Evolutionary conservation across 345 rosid species (phyloP).

Genomic region (Ceriops tagal): DNA sequence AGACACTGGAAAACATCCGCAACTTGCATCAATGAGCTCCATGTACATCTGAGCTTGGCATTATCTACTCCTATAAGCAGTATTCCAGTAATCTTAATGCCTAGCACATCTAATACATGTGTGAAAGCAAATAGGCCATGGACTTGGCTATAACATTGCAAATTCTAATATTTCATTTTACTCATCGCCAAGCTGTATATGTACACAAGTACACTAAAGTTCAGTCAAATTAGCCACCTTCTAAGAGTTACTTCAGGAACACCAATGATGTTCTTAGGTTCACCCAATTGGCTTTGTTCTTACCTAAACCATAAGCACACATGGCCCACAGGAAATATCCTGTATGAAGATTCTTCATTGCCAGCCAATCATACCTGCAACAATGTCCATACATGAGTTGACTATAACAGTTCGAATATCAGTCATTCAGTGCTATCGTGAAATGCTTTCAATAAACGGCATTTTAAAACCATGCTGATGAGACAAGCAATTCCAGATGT

Average conservation of each 20-base stretch:
- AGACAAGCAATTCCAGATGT: not conserved
- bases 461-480: not conserved
- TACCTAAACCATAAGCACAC: constrained; percentile 95
- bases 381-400: not conserved
- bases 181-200: not conserved
- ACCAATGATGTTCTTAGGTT: not conserved
- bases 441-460: not conserved
- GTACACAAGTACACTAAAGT: not conserved
- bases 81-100: not conserved
- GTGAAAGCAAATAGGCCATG: not conserved
- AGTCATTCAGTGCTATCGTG: not conserved
- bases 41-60: not conserved
- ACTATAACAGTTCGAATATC: not conserved
- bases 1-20: no score
- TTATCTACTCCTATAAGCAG: not conserved
- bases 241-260: not conserved
- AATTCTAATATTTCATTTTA: not conserved
- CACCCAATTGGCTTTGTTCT: constrained; percentile 12
- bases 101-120: no score
- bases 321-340: constrained; percentile 92
- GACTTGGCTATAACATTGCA: not conserved
- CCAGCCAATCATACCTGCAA: constrained; percentile 86
- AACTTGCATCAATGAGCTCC: no score
- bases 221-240: not conserved
- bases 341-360: constrained; percentile 62